Conservation (phyloP, 2,329 filamentous ascomycete genomes). For the Arthrobotrys entomopaga region DNA sequence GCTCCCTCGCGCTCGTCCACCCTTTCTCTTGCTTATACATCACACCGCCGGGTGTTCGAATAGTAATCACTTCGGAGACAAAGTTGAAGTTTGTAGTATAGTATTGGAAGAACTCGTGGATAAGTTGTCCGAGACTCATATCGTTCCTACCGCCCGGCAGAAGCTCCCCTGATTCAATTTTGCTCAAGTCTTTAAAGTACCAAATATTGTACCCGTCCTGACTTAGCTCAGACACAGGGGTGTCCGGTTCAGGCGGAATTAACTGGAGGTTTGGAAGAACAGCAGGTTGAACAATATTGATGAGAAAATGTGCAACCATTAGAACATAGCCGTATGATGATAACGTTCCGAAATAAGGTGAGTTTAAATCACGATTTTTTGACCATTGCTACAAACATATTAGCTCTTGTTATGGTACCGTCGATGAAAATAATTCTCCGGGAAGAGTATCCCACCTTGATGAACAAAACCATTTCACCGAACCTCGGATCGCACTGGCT, state of each 20-base stretch:
- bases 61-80: constrained; percentile 80
- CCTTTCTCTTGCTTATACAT: constrained; percentile 80
- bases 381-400: constrained; percentile 74
- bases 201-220: constrained; percentile 74
- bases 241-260: constrained; percentile 61
- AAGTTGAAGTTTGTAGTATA: constrained; percentile 83
- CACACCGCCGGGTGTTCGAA: constrained; percentile 77
- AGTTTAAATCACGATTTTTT: constrained; percentile 85
- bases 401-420: constrained; percentile 10
- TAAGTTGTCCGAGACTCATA: constrained; percentile 75
- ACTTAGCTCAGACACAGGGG: constrained; percentile 59
- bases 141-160: constrained; percentile 67
- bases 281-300: constrained; percentile 82
- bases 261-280: constrained; percentile 85
- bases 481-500: constrained; percentile 81
- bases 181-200: constrained; percentile 78
- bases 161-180: constrained; percentile 65
- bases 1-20: constrained; percentile 83
- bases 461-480: constrained; percentile 79
- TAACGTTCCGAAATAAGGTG: constrained; percentile 83
- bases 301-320: constrained; percentile 90
- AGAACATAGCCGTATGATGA: constrained; percentile 86
- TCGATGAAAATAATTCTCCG: background rate
- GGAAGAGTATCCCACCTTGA: constrained; percentile 69
- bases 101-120: constrained; percentile 89